Evolutionary conservation across 495 filamentous ascomycete species (phyloP), one percentile per base, ranked within the genome.

Genomic region (Penicillium alfredii): DNA sequence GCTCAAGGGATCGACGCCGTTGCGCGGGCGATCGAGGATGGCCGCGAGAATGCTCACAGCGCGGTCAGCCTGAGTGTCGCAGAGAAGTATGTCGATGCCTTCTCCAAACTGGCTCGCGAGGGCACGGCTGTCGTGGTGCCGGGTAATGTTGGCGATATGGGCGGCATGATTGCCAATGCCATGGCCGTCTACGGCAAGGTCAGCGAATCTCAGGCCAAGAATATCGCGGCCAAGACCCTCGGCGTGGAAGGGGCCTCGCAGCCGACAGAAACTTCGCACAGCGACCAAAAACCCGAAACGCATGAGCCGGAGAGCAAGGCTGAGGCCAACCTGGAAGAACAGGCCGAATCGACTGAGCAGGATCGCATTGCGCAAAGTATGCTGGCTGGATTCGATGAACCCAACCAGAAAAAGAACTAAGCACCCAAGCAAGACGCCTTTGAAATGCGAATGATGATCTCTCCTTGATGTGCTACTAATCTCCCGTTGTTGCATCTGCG

Each of bases 11-110:
- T 98, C 50, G 84, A 90, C 16, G 81, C 84, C 7, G 88, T 98
- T 6, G 86, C 84, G 1, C 53, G 68, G 26, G 66, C 77, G 12
- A 94, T 98, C 35, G 64, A 69, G 4, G 63, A 77, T 10, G 86
- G 86, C 19, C 61, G 82, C 46, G 74, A 78, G 33, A 65, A 76
- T 34, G 92, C 93, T 0, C 86, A 92, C 51, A 71, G 75, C 8
- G 92, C 93, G 6, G 68, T 98, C 4, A 84, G 81, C 42, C 60
- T 98, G 44, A 86, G 73, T 12, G 88, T 98, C 1, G 92, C 92
- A 3, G 92, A 98, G 78, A 93, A 94, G 61, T 98, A 97, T 47
- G 93, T 98, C 18, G 90, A 95, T 33, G 92, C 92, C 2, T 98
- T 95, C 61, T 83, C 77, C 29, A 84, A 84, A 34, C 64, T 98